phyloP scores from a whole-genome alignment of 2,329 filamentous ascomycete genomes.

The Hymenoscyphus fructigenus region DNA sequence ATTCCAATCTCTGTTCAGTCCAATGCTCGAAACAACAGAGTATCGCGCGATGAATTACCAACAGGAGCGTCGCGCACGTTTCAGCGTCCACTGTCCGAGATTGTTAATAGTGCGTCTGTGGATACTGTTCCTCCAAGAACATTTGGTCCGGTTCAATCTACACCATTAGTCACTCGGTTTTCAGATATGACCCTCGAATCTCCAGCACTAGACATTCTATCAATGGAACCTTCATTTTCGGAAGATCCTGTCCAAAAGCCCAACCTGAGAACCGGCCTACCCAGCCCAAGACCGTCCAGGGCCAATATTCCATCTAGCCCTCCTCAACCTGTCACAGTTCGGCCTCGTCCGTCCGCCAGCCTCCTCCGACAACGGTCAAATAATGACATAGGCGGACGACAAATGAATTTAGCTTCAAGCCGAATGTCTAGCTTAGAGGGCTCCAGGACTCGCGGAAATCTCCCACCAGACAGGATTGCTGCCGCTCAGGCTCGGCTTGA shows the following conservation, averaged over 20 bases:
- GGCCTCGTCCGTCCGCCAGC: constrained; percentile 21
- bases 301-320: constrained; percentile 34
- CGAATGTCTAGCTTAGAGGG: constrained; percentile 23
- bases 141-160: constrained; percentile 29
- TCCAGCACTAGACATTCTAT: constrained; percentile 22
- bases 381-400: constrained; percentile 15
- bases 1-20: constrained; percentile 25
- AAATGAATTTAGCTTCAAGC: constrained; percentile 21
- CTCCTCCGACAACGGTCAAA: constrained; percentile 21
- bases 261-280: constrained; percentile 22
- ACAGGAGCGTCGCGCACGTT: constrained; percentile 9
- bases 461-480: constrained; percentile 37
- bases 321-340: constrained; percentile 26
- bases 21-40: constrained; percentile 18
- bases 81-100: constrained; percentile 31
- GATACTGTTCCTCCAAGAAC: constrained; percentile 25
- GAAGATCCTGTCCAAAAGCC: constrained; percentile 17
- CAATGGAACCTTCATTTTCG: constrained; percentile 22
- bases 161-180: constrained; percentile 25
- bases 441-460: constrained; percentile 23
- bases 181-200: constrained; percentile 23
- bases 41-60: constrained; percentile 19
- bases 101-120: constrained; percentile 26
- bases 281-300: constrained; percentile 32
- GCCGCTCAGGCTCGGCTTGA: constrained; percentile 38